These are phyloP conservation scores for Spathaspora gorwiae DNA, from an alignment of 805 yeast species.

Conservation along the genomic window DNA sequence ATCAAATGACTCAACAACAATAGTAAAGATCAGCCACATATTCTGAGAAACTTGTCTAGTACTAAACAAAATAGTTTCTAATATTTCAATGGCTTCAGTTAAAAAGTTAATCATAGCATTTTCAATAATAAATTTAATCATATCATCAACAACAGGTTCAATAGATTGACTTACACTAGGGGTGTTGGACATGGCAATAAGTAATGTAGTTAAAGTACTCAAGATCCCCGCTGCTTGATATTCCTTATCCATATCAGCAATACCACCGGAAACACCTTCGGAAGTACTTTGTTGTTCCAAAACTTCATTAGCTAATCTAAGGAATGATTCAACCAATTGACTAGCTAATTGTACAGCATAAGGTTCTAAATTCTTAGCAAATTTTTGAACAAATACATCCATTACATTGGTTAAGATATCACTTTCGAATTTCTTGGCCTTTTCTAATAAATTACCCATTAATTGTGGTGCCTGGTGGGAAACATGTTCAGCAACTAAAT, in stretches of 20 bases:
- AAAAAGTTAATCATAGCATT: conserved; percentile 38
- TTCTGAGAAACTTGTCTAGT: conserved; percentile 47
- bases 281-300: conserved; percentile 20
- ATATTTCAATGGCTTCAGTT: conserved; percentile 37
- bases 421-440: conserved; percentile 41
- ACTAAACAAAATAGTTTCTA: conserved; percentile 53
- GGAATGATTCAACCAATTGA: conserved; percentile 68
- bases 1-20: conserved; percentile 50
- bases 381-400: conserved; percentile 43
- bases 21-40: conserved; percentile 50
- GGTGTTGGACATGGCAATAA: conserved; percentile 38
- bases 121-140: conserved; percentile 32
- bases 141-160: conserved; percentile 29
- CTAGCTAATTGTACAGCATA: conserved; percentile 38
- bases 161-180: conserved; percentile 33
- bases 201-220: conserved; percentile 39
- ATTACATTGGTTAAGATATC: conserved; percentile 41
- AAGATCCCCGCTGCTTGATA: conserved; percentile 42
- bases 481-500: conserved; percentile 36
- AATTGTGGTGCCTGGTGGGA: conserved; percentile 43
- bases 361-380: conserved; percentile 39
- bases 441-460: conserved; percentile 40
- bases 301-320: conserved; percentile 60
- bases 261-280: conserved; percentile 5
- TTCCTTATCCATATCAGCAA: conserved; percentile 33